These are phyloP conservation scores for Musa itinerans DNA, from an alignment of 176 grass and related monocot species.

Conservation along the genomic window DNA sequence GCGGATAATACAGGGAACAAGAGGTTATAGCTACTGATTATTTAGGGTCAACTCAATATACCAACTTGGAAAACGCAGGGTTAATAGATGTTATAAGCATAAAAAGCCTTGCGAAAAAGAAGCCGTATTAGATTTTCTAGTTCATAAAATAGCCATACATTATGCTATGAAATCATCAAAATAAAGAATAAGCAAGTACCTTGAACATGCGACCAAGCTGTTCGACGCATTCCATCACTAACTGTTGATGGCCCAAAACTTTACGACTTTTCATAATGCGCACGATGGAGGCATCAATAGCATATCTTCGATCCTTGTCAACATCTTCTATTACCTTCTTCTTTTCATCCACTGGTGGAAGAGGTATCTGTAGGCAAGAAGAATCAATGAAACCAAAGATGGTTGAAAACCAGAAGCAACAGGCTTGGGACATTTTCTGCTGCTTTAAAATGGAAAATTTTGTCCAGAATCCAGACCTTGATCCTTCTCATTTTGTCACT, in stretches of 20 bases:
- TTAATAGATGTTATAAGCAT: background rate
- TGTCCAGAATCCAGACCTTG: conserved; percentile 52
- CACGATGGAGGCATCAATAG: conserved; percentile 94
- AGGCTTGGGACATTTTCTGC: background rate
- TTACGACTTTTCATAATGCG: conserved; percentile 98
- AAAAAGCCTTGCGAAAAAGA: too few relatives aligned
- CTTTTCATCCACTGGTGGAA: conserved; percentile 96
- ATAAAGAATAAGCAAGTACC: conserved; percentile 1
- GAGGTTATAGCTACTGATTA: background rate
- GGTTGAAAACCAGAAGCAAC: background rate
- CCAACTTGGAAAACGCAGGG: background rate
- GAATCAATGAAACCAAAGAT: background rate
- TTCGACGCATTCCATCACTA: conserved; percentile 86
- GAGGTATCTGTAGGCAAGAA: conserved; percentile 47
- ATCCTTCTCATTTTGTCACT: conserved; percentile 95
- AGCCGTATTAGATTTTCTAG: too few relatives aligned
- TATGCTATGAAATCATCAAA: background rate
- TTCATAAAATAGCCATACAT: too few relatives aligned
- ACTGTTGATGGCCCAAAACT: conserved; percentile 74
- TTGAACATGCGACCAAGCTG: conserved; percentile 69
- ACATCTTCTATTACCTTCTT: conserved; percentile 99
- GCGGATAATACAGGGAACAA: background rate
- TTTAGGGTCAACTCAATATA: background rate
- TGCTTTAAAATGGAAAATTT: background rate
- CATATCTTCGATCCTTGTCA: conserved; percentile 92